Base-by-base conservation (phyloP, 176 grass and related monocot genomes). In the Carex pumila region DNA sequence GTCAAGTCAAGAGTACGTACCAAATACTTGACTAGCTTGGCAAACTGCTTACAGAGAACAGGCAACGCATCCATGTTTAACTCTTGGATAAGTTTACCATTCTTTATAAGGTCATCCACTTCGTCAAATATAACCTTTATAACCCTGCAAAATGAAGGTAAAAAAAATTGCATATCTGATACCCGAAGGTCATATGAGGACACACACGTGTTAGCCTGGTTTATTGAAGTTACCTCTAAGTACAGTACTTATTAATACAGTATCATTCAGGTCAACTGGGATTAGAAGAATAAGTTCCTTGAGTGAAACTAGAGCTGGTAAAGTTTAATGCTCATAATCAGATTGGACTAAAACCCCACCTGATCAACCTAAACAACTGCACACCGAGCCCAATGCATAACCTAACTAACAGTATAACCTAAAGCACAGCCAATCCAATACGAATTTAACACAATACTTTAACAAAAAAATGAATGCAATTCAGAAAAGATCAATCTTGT, bases 61-160 rank as follows among this genome's bases (percentile, higher is more conserved):
- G 95, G 95, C 52, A 98, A 86, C 3, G 91, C 88, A 32, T 11
- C 56, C 89, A 98, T 88, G 61, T 94, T 87, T 79, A 98, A 84
- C 50, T 90, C 68, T 45, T 83, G 70, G 84, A 93, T 90, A 76
- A 98, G 79, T 83, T 77, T 93, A 82, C 80, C 82, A 9, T 68
- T 79, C 19, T 57, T 0, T 53, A 94, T 94, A 86, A 31, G 87
- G 41, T 52, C 81, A 82, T 98, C 79, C 87, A 98, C 87, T 84
- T 87, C 81, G 14, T 9, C 58, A 82, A 98, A 94, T 88, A 98
- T 98, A 83, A 15, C 55, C 13, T 60, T 60, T 87, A 98, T 93
- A 41, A 98, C 90, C 61, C 95, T 98, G 89, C 34, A 94, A 91
- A 39, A 30, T 71, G 12, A 49, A 89, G 12, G 22, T 45, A 86